Base-by-base conservation (phyloP, 306 rosid species). In the Senna tora region DNA sequence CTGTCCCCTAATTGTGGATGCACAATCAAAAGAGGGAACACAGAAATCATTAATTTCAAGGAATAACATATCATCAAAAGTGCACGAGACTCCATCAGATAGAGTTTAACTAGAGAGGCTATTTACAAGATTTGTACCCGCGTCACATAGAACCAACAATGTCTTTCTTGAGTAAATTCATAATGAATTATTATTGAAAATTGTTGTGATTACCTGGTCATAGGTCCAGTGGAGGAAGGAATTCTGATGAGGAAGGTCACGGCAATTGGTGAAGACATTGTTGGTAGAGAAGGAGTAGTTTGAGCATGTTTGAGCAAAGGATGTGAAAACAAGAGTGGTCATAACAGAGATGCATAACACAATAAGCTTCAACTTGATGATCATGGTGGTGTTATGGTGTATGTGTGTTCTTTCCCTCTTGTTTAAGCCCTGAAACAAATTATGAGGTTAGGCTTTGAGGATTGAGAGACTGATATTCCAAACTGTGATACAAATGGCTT, bases 181-280 rank as follows among this genome's bases (percentile, higher is more conserved):
- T 25, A 25, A 25, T 25, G 3, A 25, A 25, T n/a, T n/a, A n/a
- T n/a, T 25, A 25, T 25, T 25, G 30, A 25, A 25, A 25, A 25
- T 25, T 25, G 30, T 25, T 1, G 30, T 1, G 30, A 25, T 25
- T 0, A 80, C 0, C 51, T 50, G 34, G 1, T 81, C 72, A 34
- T 78, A 84, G 12, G 52, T 83, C 97, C 94, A 92, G 63, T 92
- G 86, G 25, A 92, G 83, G 75, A 80, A 89, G 11, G 97, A 72
- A 69, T 49, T 83, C 72, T 84, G 80, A 36, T 45, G 17, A 3
- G 97, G 85, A 46, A 92, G 87, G 71, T 79, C 87, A 16, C 54
- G 70, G 64, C 96, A 92, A 25, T 67, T 36, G 1, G 38, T 0
- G 60, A 77, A 89, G 28, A 6, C 21, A 53, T 50, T 15, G 87